A percentile compares a stretch with the other conserved stretches of the same genome.
Evolutionary conservation across 805 yeast genomes (phyloP).

Genomic region (Lipomyces anomalus): DNA sequence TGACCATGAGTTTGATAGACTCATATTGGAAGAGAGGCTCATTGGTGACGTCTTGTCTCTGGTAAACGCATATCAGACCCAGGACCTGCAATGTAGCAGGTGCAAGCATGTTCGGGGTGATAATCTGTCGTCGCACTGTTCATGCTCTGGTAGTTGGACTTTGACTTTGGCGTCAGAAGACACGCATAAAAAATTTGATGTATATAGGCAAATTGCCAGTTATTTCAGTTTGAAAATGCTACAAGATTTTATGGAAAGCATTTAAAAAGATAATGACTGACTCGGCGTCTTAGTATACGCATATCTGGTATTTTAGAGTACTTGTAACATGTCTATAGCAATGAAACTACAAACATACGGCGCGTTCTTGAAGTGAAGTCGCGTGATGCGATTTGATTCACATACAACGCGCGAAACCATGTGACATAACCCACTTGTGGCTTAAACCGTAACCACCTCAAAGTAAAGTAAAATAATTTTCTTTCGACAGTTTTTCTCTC

Average conservation of each 20-base stretch:
- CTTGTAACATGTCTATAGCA: too few relatives aligned
- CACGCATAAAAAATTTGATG: constrained; percentile 41
- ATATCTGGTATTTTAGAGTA: too few relatives aligned
- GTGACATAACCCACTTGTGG: too few relatives aligned
- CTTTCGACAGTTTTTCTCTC: too few relatives aligned
- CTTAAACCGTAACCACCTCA: too few relatives aligned
- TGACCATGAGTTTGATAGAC: constrained; percentile 53
- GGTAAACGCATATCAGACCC: constrained; percentile 59
- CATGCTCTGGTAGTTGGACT: constrained; percentile 84
- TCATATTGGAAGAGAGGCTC: constrained; percentile 71
- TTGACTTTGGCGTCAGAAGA: constrained; percentile 47
- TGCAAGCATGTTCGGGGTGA: constrained; percentile 64
- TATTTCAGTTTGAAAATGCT: constrained; percentile 54
- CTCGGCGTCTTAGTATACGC: too few relatives aligned
- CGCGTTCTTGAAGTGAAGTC: too few relatives aligned
- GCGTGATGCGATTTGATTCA: too few relatives aligned
- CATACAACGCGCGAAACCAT: too few relatives aligned
- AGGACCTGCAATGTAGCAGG: constrained; percentile 75
- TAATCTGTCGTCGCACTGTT: constrained; percentile 67
- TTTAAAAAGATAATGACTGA: too few relatives aligned
- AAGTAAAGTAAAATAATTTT: too few relatives aligned
- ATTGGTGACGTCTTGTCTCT: constrained; percentile 56
- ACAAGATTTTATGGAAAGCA: constrained; percentile 11
- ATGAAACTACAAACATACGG: too few relatives aligned
- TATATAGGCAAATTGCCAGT: constrained; percentile 55